Conservation (phyloP, 768 basidiomycete genomes). For the Cystobasidium onofrii region DNA sequence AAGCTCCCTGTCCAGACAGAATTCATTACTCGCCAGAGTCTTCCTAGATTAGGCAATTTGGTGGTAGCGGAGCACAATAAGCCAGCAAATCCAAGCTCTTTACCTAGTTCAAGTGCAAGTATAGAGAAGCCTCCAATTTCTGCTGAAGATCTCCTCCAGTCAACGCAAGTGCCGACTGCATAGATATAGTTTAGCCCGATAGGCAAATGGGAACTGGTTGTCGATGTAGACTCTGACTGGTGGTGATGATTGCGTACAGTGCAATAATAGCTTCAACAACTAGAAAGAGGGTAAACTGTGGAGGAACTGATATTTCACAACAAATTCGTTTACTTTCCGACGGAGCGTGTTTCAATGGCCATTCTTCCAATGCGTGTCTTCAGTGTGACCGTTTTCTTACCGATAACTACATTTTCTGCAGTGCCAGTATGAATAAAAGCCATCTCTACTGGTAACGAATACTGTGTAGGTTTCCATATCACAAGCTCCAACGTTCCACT, state of each 20-base stretch:
- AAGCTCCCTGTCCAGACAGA: slow-evolving; percentile 83
- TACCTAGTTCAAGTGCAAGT: neutral
- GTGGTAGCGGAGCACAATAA: neutral
- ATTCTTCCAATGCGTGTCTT: neutral
- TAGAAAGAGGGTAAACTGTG: no score
- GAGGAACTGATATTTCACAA: no score
- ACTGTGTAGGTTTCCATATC: no score
- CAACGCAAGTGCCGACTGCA: neutral
- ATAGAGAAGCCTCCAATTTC: neutral
- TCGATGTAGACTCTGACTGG: no score
- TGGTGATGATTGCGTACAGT: no score
- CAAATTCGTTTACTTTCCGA: no score
- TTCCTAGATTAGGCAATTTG: slow-evolving; percentile 13
- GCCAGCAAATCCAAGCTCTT: slow-evolving; percentile 3
- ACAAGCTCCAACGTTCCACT: no score
- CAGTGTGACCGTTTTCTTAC: neutral
- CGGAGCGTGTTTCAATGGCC: neutral
- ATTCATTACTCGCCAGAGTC: slow-evolving; percentile 53
- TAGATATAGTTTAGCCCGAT: no score
- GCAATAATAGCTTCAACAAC: no score
- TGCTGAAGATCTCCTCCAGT: neutral
- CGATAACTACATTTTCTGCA: neutral
- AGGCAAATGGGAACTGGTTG: no score
- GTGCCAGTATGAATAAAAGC: no score
- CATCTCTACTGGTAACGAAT: no score